Conservation (phyloP, 192 early-diverging fungal species). For the Pilaira anomala region DNA sequence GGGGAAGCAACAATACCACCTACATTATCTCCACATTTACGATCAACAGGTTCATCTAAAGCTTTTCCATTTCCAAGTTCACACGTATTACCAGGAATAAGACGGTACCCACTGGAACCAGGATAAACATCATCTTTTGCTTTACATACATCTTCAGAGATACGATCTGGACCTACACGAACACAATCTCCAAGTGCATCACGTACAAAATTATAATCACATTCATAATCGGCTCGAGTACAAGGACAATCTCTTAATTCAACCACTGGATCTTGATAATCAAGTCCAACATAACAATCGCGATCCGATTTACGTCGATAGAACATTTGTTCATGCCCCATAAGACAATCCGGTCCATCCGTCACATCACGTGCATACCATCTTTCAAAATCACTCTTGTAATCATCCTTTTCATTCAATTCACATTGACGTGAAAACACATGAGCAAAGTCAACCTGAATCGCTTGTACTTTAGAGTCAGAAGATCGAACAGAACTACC, state of each 20-base stretch:
- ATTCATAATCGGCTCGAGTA: slow-evolving; percentile 85
- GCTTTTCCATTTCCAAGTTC: slow-evolving; percentile 37
- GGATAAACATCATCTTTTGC: slow-evolving; percentile 59
- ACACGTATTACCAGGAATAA: slow-evolving; percentile 85
- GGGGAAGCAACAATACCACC: slow-evolving; percentile 15
- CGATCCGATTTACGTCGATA: slow-evolving; percentile 74
- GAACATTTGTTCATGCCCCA: slow-evolving; percentile 75
- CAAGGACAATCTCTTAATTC: slow-evolving; percentile 69
- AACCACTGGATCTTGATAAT: slow-evolving; percentile 56
- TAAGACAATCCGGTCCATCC: slow-evolving; percentile 69
- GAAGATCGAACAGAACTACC: slow-evolving; percentile 30
- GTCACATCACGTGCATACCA: slow-evolving; percentile 61
- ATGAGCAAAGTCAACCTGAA: slow-evolving; percentile 71
- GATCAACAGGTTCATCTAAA: slow-evolving; percentile 56
- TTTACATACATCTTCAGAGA: slow-evolving; percentile 66
- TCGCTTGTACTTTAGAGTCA: slow-evolving; percentile 31
- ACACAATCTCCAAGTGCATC: slow-evolving; percentile 54
- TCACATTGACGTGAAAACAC: slow-evolving; percentile 65
- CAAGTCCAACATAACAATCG: slow-evolving; percentile 69
- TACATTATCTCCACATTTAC: slow-evolving; percentile 27
- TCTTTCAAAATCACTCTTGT: slow-evolving; percentile 65
- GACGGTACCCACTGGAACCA: slow-evolving; percentile 75
- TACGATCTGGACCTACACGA: slow-evolving; percentile 45
- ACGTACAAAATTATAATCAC: slow-evolving; percentile 80
- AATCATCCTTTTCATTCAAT: slow-evolving; percentile 53